Evolutionary conservation across 345 rosid species (phyloP), one percentile per base, ranked within the genome.

Genomic region (Eucalyptus pauciflora): DNA sequence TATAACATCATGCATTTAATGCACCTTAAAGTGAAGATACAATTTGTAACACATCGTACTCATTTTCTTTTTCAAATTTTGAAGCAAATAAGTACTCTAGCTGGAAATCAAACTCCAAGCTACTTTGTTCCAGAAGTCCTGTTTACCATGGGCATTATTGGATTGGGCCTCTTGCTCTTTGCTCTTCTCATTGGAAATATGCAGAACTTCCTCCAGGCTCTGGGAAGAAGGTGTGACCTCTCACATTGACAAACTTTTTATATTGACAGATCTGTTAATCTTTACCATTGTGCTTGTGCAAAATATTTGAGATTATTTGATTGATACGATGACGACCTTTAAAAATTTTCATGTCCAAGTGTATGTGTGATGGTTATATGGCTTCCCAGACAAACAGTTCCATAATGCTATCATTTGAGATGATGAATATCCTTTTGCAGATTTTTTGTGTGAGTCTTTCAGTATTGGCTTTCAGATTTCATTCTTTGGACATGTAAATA

Each of bases 21-120:
- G 8, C 33, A 15, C 71, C 17, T 2, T 64, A 64, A 64, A 13
- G 71, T 64, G 37, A 64, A 64, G 71, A 64, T 64, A 29, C 71
- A 29, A 64, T 64, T 13, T 64, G 71, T 14, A 13, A 60, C 81
- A 13, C 7, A 56, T 8, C 2, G 79, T 45, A 29, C 76, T 87
- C 54, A 87, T 50, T 56, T 41, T 62, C 37, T 48, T 29, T 69
- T 31, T 17, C 67, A 33, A 18, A 76, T 88, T 54, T 91, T 67
- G 90, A 92, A 97, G 99, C 99, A 97, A 97, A 96, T 97, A 93
- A 96, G 99, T 89, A 96, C 99, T 58, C 96, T 97, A 69, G 99
- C 98, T 85, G 99, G 99, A 88, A 97, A 96, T 90, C 99, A 86
- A 91, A 29, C 3, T 49, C 99, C 99, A 18, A 97, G 99, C 94